phyloP scores from a whole-genome alignment of 345 rosid species.

The Conringia planisiliqua region DNA sequence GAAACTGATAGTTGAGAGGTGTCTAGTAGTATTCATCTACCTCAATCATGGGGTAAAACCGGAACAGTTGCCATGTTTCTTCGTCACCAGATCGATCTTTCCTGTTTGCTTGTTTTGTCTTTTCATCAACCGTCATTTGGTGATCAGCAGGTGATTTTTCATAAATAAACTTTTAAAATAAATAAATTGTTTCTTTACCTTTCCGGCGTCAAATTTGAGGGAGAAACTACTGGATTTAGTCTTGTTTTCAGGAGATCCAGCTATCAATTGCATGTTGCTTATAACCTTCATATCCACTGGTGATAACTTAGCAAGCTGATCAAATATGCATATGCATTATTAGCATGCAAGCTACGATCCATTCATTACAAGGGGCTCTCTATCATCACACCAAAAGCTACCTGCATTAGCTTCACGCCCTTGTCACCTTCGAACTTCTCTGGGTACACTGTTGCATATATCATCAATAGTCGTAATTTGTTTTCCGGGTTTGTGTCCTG shows the following conservation, averaged over 20 bases:
- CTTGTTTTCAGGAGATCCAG: slow-evolving; percentile 54
- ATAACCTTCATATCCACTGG: slow-evolving; percentile 72
- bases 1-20: background rate
- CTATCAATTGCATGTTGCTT: slow-evolving; percentile 69
- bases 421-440: slow-evolving; percentile 96
- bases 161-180: background rate
- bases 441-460: slow-evolving; percentile 76
- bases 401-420: slow-evolving; percentile 90
- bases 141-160: background rate
- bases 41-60: slow-evolving; percentile 91
- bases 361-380: background rate
- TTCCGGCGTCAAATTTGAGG: slow-evolving; percentile 76
- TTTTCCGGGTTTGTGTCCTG: slow-evolving; percentile 78
- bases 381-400: slow-evolving; percentile 30
- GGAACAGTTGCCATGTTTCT: slow-evolving; percentile 85
- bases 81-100: slow-evolving; percentile 85
- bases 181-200: slow-evolving; percentile 40
- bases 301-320: slow-evolving; percentile 80
- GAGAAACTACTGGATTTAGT: slow-evolving; percentile 59
- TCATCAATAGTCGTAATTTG: slow-evolving; percentile 87
- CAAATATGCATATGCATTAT: background rate
- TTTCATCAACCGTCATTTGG: slow-evolving; percentile 9
- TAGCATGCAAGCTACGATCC: background rate
- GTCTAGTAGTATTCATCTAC: slow-evolving; percentile 34
- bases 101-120: slow-evolving; percentile 80